Conservation (phyloP, 2,329 filamentous ascomycete genomes). For the Fusarium sp. region DNA sequence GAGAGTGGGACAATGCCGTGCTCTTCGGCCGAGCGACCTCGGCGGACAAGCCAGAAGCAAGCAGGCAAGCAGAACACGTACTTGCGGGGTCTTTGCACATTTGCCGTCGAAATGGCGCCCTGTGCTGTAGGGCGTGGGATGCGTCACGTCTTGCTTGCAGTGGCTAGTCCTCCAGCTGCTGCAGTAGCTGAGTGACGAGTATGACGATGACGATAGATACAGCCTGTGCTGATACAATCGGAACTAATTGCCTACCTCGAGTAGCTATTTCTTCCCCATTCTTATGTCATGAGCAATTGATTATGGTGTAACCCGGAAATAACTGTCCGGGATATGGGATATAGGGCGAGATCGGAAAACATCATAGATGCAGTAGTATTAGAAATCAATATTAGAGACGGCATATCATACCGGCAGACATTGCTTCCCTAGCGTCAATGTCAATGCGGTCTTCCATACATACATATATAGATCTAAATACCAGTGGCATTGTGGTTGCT, state of each 20-base stretch:
- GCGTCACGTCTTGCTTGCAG: neutral
- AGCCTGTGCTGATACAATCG: neutral
- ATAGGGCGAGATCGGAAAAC: neutral
- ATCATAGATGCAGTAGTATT: neutral
- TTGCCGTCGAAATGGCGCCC: neutral
- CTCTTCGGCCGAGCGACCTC: slow-evolving; percentile 17
- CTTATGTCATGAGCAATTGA: neutral
- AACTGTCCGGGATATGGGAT: neutral
- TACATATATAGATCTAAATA: neutral
- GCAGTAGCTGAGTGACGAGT: neutral
- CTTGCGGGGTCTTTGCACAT: neutral
- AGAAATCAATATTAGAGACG: neutral
- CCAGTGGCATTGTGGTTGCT: neutral
- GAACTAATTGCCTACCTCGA: neutral
- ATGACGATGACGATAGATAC: neutral
- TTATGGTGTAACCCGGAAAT: neutral
- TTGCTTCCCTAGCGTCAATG: neutral
- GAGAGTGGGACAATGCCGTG: slow-evolving; percentile 32
- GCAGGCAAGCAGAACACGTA: neutral
- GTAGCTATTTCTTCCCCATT: neutral
- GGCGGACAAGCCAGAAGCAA: neutral
- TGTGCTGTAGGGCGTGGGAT: neutral
- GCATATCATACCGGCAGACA: neutral
- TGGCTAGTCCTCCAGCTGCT: neutral
- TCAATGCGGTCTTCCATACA: neutral